phyloP scores from a whole-genome alignment of 805 yeast genomes.

The Candida nitratophila region DNA sequence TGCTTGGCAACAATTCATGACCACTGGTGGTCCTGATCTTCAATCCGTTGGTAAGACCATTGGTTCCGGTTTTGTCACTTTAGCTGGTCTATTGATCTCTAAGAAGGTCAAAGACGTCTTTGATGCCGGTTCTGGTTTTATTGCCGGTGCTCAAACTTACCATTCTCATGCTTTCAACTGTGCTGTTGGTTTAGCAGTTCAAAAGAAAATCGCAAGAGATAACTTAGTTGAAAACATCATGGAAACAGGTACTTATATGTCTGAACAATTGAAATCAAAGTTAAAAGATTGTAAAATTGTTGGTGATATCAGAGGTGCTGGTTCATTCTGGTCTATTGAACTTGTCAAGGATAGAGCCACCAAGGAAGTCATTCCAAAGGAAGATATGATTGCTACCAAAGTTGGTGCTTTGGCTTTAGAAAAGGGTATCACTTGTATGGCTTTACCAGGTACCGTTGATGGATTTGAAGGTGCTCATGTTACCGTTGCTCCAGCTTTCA shows the following conservation, averaged over 20 bases:
- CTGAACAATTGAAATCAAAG: slow-evolving; percentile 24
- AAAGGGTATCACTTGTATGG: slow-evolving; percentile 37
- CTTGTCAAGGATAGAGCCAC: slow-evolving; percentile 40
- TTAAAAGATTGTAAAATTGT: slow-evolving; percentile 27
- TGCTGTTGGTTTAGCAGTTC: slow-evolving; percentile 40
- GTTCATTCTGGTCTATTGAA: slow-evolving; percentile 50
- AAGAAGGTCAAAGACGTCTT: slow-evolving; percentile 33
- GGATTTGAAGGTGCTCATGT: slow-evolving; percentile 37
- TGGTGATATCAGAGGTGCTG: slow-evolving; percentile 49
- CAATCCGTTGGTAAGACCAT: slow-evolving; percentile 46
- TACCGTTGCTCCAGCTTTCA: slow-evolving; percentile 38
- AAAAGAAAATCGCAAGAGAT: slow-evolving; percentile 32
- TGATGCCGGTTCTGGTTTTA: slow-evolving; percentile 31
- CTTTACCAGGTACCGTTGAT: slow-evolving; percentile 31
- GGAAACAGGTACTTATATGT: slow-evolving; percentile 37
- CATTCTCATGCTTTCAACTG: slow-evolving; percentile 44
- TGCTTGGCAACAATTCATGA: slow-evolving; percentile 38
- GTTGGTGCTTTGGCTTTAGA: slow-evolving; percentile 28
- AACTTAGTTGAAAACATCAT: slow-evolving; percentile 33
- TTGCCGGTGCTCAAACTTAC: slow-evolving; percentile 45
- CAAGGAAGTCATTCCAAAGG: slow-evolving; percentile 35
- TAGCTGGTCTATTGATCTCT: slow-evolving; percentile 40
- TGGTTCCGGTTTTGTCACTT: slow-evolving; percentile 43
- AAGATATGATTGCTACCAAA: slow-evolving; percentile 22
- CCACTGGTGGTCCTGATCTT: slow-evolving; percentile 38